Percentiles rank a stretch among this genome's conserved stretches.
Conservation (phyloP, 1,284 basidiomycete genomes). For the Pseudozyma sp. region DNA sequence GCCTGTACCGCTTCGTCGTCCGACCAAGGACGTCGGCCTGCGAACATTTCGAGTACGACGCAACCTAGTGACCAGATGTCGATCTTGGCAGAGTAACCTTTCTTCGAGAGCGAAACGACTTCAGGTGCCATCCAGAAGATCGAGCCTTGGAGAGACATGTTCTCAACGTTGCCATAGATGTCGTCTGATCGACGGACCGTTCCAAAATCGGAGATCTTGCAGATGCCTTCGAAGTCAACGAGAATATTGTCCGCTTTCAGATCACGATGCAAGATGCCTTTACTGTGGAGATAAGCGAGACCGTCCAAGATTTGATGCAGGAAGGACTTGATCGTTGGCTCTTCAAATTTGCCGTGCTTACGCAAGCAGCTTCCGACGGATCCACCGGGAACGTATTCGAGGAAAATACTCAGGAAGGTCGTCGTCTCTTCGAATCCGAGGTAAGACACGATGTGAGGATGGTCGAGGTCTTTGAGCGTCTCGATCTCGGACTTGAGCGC, state of each 20-base stretch:
- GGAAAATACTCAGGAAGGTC: constrained; percentile 93
- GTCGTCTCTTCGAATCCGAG: constrained; percentile 90
- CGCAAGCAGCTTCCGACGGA: constrained; percentile 92
- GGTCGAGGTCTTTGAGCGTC: constrained; percentile 91
- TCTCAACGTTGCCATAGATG: constrained; percentile 82
- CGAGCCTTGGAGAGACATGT: constrained; percentile 87
- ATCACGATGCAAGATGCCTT: constrained; percentile 93
- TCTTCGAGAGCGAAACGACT: constrained; percentile 83
- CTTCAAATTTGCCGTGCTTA: constrained; percentile 91
- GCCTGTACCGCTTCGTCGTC: constrained; percentile 89
- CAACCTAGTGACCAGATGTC: constrained; percentile 99
- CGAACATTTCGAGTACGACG: constrained; percentile 98
- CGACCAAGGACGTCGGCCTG: constrained; percentile 91
- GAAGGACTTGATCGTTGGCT: constrained; percentile 91
- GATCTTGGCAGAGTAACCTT: constrained; percentile 91
- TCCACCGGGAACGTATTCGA: constrained; percentile 83
- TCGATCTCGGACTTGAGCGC: constrained; percentile 94
- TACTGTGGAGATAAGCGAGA: constrained; percentile 90
- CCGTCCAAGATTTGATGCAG: constrained; percentile 91
- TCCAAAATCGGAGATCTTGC: constrained; percentile 97
- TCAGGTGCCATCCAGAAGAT: constrained; percentile 99
- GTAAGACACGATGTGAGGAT: constrained; percentile 96
- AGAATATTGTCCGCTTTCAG: constrained; percentile 98
- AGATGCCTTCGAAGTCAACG: constrained; percentile 89
- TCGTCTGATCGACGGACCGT: constrained; percentile 73